phyloP scores from a whole-genome alignment of 2,329 filamentous ascomycete species.

The Cryphonectria parasitica region DNA sequence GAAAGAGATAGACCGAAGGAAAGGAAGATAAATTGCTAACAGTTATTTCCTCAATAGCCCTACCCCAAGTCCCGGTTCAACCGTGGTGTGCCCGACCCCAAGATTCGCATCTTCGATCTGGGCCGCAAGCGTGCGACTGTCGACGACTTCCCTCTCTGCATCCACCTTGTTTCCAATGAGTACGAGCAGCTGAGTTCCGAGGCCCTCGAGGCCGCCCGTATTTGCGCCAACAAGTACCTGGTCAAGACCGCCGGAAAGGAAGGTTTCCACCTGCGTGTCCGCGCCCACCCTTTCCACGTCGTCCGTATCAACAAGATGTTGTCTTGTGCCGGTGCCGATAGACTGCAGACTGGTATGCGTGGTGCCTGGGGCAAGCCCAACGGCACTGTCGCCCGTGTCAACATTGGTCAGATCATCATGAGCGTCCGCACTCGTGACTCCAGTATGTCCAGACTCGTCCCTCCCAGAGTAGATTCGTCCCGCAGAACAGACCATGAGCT shows the following conservation, averaged over 20 bases:
- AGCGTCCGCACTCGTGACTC: conserved; percentile 95
- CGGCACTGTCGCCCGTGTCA: conserved; percentile 98
- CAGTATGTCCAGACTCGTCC: conserved; percentile 57
- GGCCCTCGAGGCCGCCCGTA: conserved; percentile 99
- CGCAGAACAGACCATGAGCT: neutral
- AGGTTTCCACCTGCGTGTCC: conserved; percentile 74
- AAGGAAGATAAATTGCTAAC: conserved; percentile 49
- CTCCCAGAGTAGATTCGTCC: neutral
- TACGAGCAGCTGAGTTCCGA: conserved; percentile 99
- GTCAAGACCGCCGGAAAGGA: conserved; percentile 75
- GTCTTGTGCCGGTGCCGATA: conserved; percentile 99
- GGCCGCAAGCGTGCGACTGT: conserved; percentile 98
- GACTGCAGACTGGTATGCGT: conserved; percentile 99
- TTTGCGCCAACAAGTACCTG: conserved; percentile 99
- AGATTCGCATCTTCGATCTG: conserved; percentile 97
- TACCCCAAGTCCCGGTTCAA: conserved; percentile 99
- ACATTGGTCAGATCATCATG: conserved; percentile 99
- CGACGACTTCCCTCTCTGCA: conserved; percentile 99
- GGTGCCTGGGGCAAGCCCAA: conserved; percentile 99
- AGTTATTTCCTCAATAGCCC: conserved; percentile 69
- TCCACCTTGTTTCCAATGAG: conserved; percentile 99
- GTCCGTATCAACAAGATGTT: conserved; percentile 99
- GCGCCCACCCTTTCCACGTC: conserved; percentile 99
- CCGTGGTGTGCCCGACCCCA: conserved; percentile 90
- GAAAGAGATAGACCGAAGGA: neutral